Evolutionary conservation across 306 rosid species (phyloP).

Genomic region (Pyrus bretschneideri): DNA sequence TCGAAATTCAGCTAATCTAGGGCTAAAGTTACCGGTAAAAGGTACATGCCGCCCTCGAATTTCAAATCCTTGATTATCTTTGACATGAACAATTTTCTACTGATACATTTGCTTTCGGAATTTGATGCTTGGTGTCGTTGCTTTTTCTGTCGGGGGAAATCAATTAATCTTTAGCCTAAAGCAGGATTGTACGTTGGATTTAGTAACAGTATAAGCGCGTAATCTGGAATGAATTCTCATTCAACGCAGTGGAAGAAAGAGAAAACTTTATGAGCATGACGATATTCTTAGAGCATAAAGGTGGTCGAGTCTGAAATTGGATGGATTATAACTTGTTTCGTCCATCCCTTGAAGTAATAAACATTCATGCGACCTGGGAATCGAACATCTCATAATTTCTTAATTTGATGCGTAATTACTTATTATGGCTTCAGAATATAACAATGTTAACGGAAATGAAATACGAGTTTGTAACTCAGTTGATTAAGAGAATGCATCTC

Average conservation of each 20-base stretch:
- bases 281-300: background rate
- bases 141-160: constrained; percentile 9
- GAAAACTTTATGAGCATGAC: background rate
- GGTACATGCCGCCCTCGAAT: background rate
- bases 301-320: background rate
- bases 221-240: constrained; percentile 5
- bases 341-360: too few species aligned
- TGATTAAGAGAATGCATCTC: too few species aligned
- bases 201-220: background rate
- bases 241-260: background rate
- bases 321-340: background rate
- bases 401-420: too few species aligned
- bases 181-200: background rate
- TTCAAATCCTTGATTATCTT: background rate
- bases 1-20: constrained; percentile 12
- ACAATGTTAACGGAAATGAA: too few species aligned
- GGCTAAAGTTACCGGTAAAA: background rate
- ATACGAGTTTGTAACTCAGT: too few species aligned
- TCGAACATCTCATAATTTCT: too few species aligned
- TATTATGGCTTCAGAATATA: too few species aligned
- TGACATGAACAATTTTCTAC: constrained; percentile 7
- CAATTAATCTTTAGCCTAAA: constrained; percentile 15
- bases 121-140: constrained; percentile 20
- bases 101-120: constrained; percentile 9
- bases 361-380: too few species aligned